Percentiles rank a stretch among this genome's conserved stretches.
Conservation (phyloP, 208 protist species). For the Acanthamoeba triangularis region DNA sequence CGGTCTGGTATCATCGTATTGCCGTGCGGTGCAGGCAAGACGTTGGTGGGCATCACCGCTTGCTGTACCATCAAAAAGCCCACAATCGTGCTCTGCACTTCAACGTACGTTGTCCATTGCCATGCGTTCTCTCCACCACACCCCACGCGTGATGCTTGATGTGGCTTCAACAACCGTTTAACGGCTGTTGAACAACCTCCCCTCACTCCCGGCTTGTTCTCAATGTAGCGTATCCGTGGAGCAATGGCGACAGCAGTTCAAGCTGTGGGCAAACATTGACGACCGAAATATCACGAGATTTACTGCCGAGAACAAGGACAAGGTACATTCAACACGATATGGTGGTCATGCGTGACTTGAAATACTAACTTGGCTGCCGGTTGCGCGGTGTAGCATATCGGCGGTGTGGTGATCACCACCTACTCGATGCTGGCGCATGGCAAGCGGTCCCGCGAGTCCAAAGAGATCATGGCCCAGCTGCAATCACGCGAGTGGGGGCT, state of each 20-base stretch:
- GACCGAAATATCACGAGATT: slow-evolving; percentile 94
- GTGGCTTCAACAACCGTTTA: too few relatives aligned
- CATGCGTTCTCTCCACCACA: slow-evolving; percentile 97
- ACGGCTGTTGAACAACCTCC: too few relatives aligned
- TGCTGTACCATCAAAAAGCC: slow-evolving; percentile 97
- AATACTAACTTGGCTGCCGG: neutral
- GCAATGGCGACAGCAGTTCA: slow-evolving; percentile 98
- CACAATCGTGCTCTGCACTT: slow-evolving; percentile 85
- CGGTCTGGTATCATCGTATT: slow-evolving; percentile 98
- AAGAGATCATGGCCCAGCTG: slow-evolving; percentile 93
- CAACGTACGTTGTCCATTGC: slow-evolving; percentile 94
- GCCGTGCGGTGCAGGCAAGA: slow-evolving; percentile 99
- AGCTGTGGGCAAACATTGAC: slow-evolving; percentile 94
- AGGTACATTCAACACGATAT: neutral
- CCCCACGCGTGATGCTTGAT: too few relatives aligned
- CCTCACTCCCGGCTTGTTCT: too few relatives aligned
- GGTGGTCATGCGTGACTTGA: neutral
- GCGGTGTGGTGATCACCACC: slow-evolving; percentile 97
- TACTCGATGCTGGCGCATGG: slow-evolving; percentile 98
- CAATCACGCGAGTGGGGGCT: slow-evolving; percentile 97
- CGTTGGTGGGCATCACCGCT: slow-evolving; percentile 99
- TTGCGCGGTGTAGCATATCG: slow-evolving; percentile 71
- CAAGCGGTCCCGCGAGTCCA: slow-evolving; percentile 90
- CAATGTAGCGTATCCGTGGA: slow-evolving; percentile 92
- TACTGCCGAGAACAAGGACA: slow-evolving; percentile 95